phyloP scores from a whole-genome alignment of 2,329 filamentous ascomycete genomes.

The Lachnellula arida region DNA sequence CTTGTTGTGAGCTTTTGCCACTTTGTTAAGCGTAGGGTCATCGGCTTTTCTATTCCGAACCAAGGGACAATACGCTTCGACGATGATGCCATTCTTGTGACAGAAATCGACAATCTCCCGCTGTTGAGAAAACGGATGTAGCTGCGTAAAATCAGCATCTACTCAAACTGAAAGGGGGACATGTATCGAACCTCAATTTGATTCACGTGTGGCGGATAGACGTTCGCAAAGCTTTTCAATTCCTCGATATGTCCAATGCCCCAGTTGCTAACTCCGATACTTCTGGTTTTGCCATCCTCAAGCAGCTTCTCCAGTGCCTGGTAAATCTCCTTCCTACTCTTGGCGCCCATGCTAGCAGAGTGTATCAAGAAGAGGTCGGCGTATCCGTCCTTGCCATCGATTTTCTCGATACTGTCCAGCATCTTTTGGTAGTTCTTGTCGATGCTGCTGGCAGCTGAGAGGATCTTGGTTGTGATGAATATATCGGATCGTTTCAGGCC shows the following conservation, averaged over 20 bases:
- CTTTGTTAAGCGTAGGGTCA: conserved; percentile 50
- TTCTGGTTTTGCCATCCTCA: conserved; percentile 54
- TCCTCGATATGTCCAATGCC: conserved; percentile 64
- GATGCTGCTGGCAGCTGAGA: conserved; percentile 46
- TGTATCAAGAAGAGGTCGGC: conserved; percentile 57
- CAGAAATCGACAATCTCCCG: conserved; percentile 48
- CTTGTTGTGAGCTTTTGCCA: conserved; percentile 57
- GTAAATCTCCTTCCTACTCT: conserved; percentile 59
- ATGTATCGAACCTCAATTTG: conserved; percentile 67
- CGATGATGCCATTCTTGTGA: conserved; percentile 43
- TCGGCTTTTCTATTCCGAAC: conserved; percentile 59
- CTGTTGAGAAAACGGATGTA: conserved; percentile 65
- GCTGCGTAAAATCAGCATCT: conserved; percentile 44
- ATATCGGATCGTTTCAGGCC: conserved; percentile 53
- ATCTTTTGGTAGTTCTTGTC: conserved; percentile 51
- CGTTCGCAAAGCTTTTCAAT: conserved; percentile 58
- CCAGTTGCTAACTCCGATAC: conserved; percentile 71
- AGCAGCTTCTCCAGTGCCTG: conserved; percentile 58
- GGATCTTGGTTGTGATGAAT: conserved; percentile 69
- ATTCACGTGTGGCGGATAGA: conserved; percentile 68
- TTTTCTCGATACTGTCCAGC: conserved; percentile 9
- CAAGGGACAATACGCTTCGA: conserved; percentile 50
- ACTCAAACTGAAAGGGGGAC: conserved; percentile 26
- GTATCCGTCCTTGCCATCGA: conserved; percentile 12
- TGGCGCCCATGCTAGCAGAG: conserved; percentile 50